Evolutionary conservation across 345 rosid genomes (phyloP), one percentile per base, ranked within the genome.

Genomic region (Mallotus nudiflorus): DNA sequence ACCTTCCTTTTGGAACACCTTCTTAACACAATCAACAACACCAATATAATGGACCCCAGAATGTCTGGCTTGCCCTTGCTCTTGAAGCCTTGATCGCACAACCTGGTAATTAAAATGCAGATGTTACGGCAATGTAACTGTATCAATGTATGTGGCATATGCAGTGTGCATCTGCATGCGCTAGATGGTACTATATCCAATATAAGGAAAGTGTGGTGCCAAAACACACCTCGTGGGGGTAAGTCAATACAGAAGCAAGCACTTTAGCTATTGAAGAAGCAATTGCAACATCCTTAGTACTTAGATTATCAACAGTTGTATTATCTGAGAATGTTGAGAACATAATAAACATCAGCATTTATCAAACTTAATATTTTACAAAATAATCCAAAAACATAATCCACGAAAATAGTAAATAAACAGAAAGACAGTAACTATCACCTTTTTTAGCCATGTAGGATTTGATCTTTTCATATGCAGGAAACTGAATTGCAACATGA

Each of bases 401-500:
- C 40, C 24, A 42, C 35, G 54, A 40, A 55, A 56, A 25, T 4
- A 22, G 72, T 18, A 40, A 11, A 29, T 51, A 67, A 67, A 67
- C 28, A 50, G 40, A 4, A 10, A 58, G 31, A 29, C 22, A 49
- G 27, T n/a, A 52, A 73, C 19, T 45, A 31, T 75, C 89, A 90
- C 99, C 87, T 51, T 74, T 89, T 37, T 79, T 61, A 9, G 99
- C 98, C 82, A 95, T 82, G 76, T 85, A 89, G 44, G 40, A 75
- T 78, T 95, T 95, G n/a, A 92, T 89, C 84, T 87, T 85, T 78
- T 95, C 99, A 44, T 92, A 83, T 28, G 91, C 96, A 16, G 99
- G 97, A 85, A 95, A 92, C 77, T 95, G 99, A 73, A 95, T 92
- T 0, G 97, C 99, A 55, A 92, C 99, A 66, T 95, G 99, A 80